phyloP scores from a whole-genome alignment of 2,329 filamentous ascomycete genomes.

The Anthostomella pinea region DNA sequence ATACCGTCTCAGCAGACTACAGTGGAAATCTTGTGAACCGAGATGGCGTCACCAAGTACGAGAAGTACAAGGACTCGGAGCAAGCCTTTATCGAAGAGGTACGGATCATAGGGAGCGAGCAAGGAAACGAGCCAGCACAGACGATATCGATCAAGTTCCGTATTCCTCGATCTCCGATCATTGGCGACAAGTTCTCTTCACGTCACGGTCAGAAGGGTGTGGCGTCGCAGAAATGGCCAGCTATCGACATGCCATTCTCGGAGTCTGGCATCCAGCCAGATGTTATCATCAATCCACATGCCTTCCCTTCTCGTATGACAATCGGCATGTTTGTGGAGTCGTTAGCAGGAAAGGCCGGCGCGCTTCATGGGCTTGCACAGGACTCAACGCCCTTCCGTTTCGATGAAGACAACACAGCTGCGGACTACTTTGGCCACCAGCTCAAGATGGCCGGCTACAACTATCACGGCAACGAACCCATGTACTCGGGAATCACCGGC shows the following conservation, averaged over 20 bases:
- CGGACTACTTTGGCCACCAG: conserved; percentile 94
- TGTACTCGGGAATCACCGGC: conserved; percentile 97
- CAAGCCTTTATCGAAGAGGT: conserved; percentile 89
- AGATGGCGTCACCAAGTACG: conserved; percentile 80
- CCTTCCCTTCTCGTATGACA: conserved; percentile 98
- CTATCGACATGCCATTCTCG: conserved; percentile 91
- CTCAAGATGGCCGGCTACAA: conserved; percentile 94
- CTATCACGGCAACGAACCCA: conserved; percentile 96
- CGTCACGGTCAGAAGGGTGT: conserved; percentile 99
- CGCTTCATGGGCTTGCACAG: conserved; percentile 91
- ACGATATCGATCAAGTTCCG: conserved; percentile 90
- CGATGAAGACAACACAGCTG: conserved; percentile 85
- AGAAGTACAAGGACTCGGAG: conserved; percentile 94
- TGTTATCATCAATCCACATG: conserved; percentile 98
- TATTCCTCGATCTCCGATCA: conserved; percentile 83
- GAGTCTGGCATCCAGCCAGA: conserved; percentile 96
- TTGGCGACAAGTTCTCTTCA: conserved; percentile 98
- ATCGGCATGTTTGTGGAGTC: conserved; percentile 99
- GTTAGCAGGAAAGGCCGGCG: conserved; percentile 89
- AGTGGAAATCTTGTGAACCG: conserved; percentile 77
- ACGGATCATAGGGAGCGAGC: conserved; percentile 82
- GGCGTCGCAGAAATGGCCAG: conserved; percentile 91
- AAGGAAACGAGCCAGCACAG: conserved; percentile 78
- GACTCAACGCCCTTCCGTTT: conserved; percentile 96
- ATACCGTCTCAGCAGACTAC: conserved; percentile 80